These are phyloP conservation scores for Boletus tomentosulus DNA, from an alignment of 768 basidiomycete genomes.

Conservation along the genomic window DNA sequence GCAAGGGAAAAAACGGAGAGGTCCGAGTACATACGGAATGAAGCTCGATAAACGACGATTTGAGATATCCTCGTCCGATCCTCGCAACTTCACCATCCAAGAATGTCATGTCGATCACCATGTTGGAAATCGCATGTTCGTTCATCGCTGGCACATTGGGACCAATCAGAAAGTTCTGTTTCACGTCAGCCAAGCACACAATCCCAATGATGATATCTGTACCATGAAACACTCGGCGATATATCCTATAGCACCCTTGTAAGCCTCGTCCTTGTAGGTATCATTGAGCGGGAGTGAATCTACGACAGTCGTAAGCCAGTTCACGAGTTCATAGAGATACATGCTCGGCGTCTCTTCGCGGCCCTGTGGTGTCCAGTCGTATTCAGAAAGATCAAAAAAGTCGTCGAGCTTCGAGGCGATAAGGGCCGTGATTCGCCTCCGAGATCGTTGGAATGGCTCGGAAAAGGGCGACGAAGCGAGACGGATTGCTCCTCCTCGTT, in stretches of 20 bases:
- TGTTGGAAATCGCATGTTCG: conserved; percentile 83
- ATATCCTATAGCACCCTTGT: conserved; percentile 82
- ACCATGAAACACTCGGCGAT: conserved; percentile 90
- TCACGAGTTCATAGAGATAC: conserved; percentile 92
- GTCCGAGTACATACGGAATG: conserved; percentile 52
- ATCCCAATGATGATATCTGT: conserved; percentile 19
- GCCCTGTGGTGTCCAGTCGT: conserved; percentile 81
- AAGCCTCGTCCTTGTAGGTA: conserved; percentile 83
- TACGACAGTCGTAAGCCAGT: conserved; percentile 95
- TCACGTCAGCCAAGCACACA: conserved; percentile 3
- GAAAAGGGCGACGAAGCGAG: conserved; percentile 67
- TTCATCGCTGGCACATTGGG: conserved; percentile 76
- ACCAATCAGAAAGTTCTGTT: conserved; percentile 73
- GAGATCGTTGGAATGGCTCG: conserved; percentile 61
- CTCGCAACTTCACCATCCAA: conserved; percentile 81
- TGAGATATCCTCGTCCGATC: conserved; percentile 67
- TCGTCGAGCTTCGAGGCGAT: conserved; percentile 92
- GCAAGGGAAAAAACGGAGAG: background rate
- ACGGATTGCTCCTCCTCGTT: conserved; percentile 77
- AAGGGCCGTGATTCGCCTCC: conserved; percentile 71
- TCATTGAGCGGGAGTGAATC: conserved; percentile 85
- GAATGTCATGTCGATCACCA: conserved; percentile 83
- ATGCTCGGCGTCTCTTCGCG: conserved; percentile 80
- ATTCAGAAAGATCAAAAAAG: conserved; percentile 93
- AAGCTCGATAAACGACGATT: conserved; percentile 72